Conservation (phyloP, 2,329 filamentous ascomycete genomes). For the Fusarium napiforme region DNA sequence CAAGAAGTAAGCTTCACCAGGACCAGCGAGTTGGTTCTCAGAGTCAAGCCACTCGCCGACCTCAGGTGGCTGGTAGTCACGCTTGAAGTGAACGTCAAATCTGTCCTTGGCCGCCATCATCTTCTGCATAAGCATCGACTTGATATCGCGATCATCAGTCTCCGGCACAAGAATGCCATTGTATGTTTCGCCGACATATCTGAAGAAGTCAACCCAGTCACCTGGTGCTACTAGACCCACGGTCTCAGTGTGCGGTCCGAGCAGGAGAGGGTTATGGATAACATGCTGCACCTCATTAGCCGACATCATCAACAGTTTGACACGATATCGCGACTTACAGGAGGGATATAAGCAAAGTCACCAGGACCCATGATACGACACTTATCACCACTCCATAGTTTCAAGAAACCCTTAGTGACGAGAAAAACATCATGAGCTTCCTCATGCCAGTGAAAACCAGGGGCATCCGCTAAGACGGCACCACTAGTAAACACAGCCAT, state of each 20-base stretch:
- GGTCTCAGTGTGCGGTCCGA: conserved; percentile 65
- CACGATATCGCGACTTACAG: conserved; percentile 49
- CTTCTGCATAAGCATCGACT: conserved; percentile 62
- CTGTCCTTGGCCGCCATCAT: conserved; percentile 63
- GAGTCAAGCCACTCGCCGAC: conserved; percentile 54
- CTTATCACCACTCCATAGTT: conserved; percentile 68
- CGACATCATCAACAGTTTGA: not conserved
- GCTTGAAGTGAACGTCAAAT: conserved; percentile 65
- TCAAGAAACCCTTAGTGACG: conserved; percentile 64
- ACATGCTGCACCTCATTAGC: conserved; percentile 50
- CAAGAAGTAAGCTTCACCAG: conserved; percentile 61
- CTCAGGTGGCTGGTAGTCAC: conserved; percentile 58
- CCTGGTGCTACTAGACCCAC: conserved; percentile 66
- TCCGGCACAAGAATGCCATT: conserved; percentile 61
- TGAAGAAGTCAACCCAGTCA: conserved; percentile 71
- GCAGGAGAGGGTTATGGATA: conserved; percentile 66
- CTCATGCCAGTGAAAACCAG: conserved; percentile 67
- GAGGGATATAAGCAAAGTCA: conserved; percentile 68
- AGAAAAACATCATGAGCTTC: conserved; percentile 69
- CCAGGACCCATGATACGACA: conserved; percentile 64
- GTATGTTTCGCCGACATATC: conserved; percentile 65
- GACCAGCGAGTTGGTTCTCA: conserved; percentile 53
- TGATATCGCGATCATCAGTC: conserved; percentile 62
- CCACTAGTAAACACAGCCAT: conserved; percentile 63
- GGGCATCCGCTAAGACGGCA: conserved; percentile 57